Percentiles rank a stretch among this genome's conserved stretches.
These are phyloP conservation scores for Curvularia spicifera DNA, from an alignment of 2,329 filamentous ascomycete species.

Conservation along the genomic window DNA sequence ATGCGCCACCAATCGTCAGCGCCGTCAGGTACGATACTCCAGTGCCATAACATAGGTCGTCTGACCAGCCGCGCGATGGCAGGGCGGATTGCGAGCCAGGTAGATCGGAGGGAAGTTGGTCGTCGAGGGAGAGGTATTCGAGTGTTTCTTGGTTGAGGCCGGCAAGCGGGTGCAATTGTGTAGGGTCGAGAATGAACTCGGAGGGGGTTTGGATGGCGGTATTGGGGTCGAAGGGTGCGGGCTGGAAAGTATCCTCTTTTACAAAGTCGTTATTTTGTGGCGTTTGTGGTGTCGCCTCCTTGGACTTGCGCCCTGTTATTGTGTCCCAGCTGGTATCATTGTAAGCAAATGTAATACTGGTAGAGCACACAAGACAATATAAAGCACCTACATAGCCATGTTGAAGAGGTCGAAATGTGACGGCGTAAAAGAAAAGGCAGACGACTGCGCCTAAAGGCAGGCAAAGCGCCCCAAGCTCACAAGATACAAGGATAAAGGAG, in stretches of 20 bases:
- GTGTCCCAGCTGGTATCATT: conserved; percentile 56
- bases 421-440: conserved; percentile 24
- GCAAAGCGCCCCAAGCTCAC: conserved; percentile 18
- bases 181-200: conserved; percentile 88
- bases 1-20: conserved; percentile 82
- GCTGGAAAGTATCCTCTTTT: conserved; percentile 58
- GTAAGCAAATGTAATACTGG: conserved; percentile 9
- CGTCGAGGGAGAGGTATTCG: conserved; percentile 94
- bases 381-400: conserved; percentile 46
- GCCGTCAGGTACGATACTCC: conserved; percentile 93
- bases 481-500: conserved; percentile 28
- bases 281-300: conserved; percentile 53
- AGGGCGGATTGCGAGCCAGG: conserved; percentile 86
- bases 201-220: conserved; percentile 77
- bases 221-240: conserved; percentile 71
- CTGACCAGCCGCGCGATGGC: conserved; percentile 94
- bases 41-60: conserved; percentile 97
- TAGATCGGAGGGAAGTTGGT: conserved; percentile 83
- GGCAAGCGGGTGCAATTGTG: conserved; percentile 88
- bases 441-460: conserved; percentile 30
- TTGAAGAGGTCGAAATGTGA: conserved; percentile 27
- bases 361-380: neutral
- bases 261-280: conserved; percentile 40
- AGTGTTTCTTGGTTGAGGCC: conserved; percentile 91
- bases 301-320: conserved; percentile 64